Evolutionary conservation across 2,329 filamentous ascomycete species (phyloP).

Genomic region (Phyllosticta citribraziliensis): DNA sequence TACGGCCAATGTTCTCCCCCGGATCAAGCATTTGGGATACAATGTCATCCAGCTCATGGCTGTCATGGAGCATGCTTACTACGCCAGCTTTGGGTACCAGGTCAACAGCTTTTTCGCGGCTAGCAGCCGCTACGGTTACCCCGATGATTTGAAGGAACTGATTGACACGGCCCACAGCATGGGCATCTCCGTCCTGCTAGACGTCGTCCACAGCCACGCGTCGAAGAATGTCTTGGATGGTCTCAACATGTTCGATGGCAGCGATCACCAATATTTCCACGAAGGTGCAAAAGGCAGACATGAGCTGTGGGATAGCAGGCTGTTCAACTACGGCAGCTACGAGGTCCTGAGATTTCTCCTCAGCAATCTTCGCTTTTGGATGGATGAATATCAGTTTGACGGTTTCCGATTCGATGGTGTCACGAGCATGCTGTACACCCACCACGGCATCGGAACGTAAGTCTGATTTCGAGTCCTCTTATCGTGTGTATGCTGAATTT

Average conservation of each 20-base stretch:
- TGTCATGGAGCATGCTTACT: constrained; percentile 98
- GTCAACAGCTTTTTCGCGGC: constrained; percentile 98
- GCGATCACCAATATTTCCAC: constrained; percentile 94
- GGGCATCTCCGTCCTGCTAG: constrained; percentile 82
- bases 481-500: constrained; percentile 15
- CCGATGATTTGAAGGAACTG: constrained; percentile 92
- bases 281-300: constrained; percentile 74
- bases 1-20: constrained; percentile 79
- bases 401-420: constrained; percentile 97
- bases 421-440: constrained; percentile 93
- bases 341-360: constrained; percentile 93
- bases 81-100: constrained; percentile 97
- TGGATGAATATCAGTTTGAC: constrained; percentile 96
- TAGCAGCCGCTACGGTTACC: constrained; percentile 86
- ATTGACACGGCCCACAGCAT: constrained; percentile 89
- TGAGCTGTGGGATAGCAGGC: constrained; percentile 87
- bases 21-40: constrained; percentile 85
- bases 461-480: constrained; percentile 26
- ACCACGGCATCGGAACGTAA: constrained; percentile 95
- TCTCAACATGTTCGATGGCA: constrained; percentile 90
- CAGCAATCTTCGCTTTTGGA: constrained; percentile 96
- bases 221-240: constrained; percentile 96
- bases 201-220: constrained; percentile 95
- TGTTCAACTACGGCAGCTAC: constrained; percentile 95
- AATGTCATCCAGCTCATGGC: constrained; percentile 99